Base-by-base conservation (phyloP, 768 basidiomycete species). In the Mycena rebaudengoi region DNA sequence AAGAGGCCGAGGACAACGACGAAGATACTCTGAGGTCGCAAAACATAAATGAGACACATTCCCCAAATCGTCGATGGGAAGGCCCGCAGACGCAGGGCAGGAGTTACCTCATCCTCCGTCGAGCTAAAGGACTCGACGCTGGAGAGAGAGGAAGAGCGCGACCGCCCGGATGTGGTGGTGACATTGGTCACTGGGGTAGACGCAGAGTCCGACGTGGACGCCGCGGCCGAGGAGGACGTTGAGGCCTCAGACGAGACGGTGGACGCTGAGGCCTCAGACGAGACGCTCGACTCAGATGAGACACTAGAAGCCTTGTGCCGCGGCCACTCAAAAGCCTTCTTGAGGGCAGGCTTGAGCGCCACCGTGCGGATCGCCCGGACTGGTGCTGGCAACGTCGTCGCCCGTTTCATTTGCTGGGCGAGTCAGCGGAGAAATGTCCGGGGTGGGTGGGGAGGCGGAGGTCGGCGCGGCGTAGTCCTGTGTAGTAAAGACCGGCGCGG, bases 1-100 rank as follows among this genome's bases (percentile, higher is more conserved):
- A 64, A 14, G 4, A 50, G 28, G 20, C 57, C 52, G 0, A 58
- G 2, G 5, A 58, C 7, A 1, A 58, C 50, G 4, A 16, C 20
- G 32, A 58, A 18, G 11, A 58, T 14, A 28, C 62, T 64, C 62
- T 64, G 43, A n/a, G 13, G 16, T 28, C 26, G 18, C 18, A 10
- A 10, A 16, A n/a, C n/a, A 1, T 18, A n/a, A 18, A 18, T 7
- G 4, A 29, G 18, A 18, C 30, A 3, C n/a, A n/a, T n/a, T n/a
- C n/a, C n/a, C n/a, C n/a, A n/a, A n/a, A n/a, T n/a, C n/a, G n/a
- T n/a, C n/a, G n/a, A n/a, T n/a, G 43, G 43, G 43, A n/a, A 45
- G 18, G 35, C 35, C 35, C 10, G 35, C 35, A 37, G 11, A 10
- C 35, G 10, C 35, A 37, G 18, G 10, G 11, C 18, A 10, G 18